phyloP scores from a whole-genome alignment of 2,329 filamentous ascomycete genomes.

The Blumeriella jaapii region DNA sequence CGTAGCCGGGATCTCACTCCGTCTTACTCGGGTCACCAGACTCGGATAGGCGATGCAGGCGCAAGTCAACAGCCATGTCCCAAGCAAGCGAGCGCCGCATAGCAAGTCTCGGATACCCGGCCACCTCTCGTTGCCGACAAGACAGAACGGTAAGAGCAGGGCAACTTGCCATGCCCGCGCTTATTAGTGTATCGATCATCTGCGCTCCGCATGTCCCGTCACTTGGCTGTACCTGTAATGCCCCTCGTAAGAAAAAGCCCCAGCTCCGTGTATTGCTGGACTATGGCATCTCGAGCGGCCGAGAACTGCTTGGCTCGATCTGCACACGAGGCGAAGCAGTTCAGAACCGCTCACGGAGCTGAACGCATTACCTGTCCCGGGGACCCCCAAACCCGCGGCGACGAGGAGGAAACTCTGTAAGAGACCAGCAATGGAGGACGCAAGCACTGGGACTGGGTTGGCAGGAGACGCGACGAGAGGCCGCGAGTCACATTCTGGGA shows the following conservation, averaged over 20 bases:
- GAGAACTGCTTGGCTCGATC: constrained; percentile 14
- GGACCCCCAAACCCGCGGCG: constrained; percentile 15
- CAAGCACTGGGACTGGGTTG: constrained; percentile 24
- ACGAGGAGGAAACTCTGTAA: constrained; percentile 25
- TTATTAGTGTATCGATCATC: constrained; percentile 16
- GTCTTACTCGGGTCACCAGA: constrained; percentile 16
- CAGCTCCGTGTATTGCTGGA: constrained; percentile 14
- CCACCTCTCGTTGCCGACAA: constrained; percentile 24
- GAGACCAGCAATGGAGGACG: constrained; percentile 26
- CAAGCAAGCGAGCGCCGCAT: constrained; percentile 21
- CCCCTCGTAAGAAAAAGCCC: constrained; percentile 18
- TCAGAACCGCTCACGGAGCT: constrained; percentile 21
- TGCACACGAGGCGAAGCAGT: constrained; percentile 23
- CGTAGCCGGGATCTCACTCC: constrained; percentile 24
- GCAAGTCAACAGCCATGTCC: constrained; percentile 25
- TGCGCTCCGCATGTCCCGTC: constrained; percentile 2
- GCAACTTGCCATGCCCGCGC: constrained; percentile 21
- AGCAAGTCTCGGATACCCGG: constrained; percentile 24
- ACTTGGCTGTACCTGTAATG: constrained; percentile 13
- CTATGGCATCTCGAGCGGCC: constrained; percentile 6
- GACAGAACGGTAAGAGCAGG: constrained; percentile 23
- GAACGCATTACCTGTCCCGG: constrained; percentile 13
- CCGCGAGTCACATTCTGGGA: constrained; percentile 13
- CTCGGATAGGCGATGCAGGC: constrained; percentile 19
- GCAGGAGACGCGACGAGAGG: constrained; percentile 20